Conservation (phyloP, 345 rosid species). For the Gossypium ekmanianum region DNA sequence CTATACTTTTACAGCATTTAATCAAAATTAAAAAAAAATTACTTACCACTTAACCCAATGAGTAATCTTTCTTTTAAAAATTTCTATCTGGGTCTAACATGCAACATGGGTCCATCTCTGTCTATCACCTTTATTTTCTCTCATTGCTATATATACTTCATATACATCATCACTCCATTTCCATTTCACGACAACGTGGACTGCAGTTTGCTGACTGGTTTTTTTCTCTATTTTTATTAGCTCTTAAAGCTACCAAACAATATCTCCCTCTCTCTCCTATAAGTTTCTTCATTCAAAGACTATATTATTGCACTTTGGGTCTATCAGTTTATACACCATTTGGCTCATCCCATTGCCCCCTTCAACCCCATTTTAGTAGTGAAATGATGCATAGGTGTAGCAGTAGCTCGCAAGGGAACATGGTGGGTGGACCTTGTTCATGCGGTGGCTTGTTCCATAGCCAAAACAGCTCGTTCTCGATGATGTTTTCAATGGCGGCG, state of each 20-base stretch:
- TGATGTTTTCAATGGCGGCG: conserved; percentile 52
- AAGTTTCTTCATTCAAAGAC: conserved; percentile 28
- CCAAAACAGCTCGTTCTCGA: conserved; percentile 41
- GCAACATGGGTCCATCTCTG: conserved; percentile 37
- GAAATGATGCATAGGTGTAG: conserved; percentile 47
- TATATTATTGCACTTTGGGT: conserved; percentile 28
- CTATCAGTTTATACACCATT: conserved; percentile 19
- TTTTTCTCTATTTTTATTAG: conserved; percentile 46
- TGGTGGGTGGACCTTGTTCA: conserved; percentile 48
- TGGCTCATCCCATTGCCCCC: conserved; percentile 1
- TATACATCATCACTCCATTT: conserved; percentile 18
- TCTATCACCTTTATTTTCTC: conserved; percentile 16
- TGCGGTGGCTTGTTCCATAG: conserved; percentile 47
- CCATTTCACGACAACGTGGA: conserved; percentile 41
- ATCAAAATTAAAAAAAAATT: no score
- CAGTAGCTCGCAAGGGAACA: conserved; percentile 42
- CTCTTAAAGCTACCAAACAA: conserved; percentile 49
- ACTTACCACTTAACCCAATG: no score
- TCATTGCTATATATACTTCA: conserved; percentile 21
- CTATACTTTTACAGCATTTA: no score
- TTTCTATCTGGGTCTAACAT: conserved; percentile 4
- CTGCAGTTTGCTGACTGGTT: conserved; percentile 51
- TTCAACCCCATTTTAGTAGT: no score
- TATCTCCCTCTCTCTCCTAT: background rate
- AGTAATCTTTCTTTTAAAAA: background rate